Evolutionary conservation across 306 rosid species (phyloP).

Genomic region (Chamaecrista fasciculata): DNA sequence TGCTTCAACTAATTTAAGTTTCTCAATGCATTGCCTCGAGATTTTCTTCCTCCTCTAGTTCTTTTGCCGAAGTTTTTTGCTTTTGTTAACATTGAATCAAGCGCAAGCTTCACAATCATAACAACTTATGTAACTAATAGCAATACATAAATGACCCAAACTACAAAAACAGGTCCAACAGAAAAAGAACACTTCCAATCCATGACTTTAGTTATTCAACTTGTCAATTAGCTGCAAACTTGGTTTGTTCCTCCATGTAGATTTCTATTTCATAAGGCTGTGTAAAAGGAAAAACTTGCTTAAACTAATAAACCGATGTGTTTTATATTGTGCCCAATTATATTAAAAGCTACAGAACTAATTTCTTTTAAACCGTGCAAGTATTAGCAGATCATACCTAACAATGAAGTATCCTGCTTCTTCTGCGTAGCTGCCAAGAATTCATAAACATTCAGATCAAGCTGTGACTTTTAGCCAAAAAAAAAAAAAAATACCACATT

Average conservation of each 20-base stretch:
- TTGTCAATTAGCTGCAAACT: not conserved
- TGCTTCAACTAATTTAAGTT: too few relatives aligned
- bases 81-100: too few relatives aligned
- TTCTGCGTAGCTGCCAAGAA: conserved; percentile 58
- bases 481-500: not conserved
- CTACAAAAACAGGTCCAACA: too few relatives aligned
- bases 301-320: not conserved
- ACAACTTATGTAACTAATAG: too few relatives aligned
- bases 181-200: too few relatives aligned
- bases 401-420: conserved; percentile 75
- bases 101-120: too few relatives aligned
- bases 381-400: conserved; percentile 58
- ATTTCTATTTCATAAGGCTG: not conserved
- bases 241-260: not conserved
- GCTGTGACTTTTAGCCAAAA: too few relatives aligned
- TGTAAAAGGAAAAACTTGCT: not conserved
- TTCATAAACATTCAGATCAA: not conserved
- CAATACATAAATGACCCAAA: too few relatives aligned
- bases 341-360: not conserved
- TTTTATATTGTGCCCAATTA: not conserved
- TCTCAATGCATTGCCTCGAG: too few relatives aligned
- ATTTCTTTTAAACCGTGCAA: not conserved
- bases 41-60: too few relatives aligned
- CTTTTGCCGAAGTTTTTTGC: too few relatives aligned
- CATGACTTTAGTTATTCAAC: too few relatives aligned